Percentiles rank a stretch among this genome's conserved stretches.
phyloP scores from a whole-genome alignment of 305 asterid species.

The Plantago lanceolata region DNA sequence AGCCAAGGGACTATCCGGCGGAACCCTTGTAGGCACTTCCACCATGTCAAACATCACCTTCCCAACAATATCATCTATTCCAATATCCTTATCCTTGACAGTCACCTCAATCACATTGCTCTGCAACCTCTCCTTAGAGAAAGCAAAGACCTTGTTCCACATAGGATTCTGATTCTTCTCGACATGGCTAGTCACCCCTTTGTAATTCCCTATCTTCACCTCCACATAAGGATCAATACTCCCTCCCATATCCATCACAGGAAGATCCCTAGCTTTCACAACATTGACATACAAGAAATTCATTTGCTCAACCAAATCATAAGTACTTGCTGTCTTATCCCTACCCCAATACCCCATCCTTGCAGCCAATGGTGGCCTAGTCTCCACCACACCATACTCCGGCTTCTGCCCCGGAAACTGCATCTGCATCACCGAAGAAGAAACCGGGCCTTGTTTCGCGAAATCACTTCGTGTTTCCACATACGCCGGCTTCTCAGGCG shows the following conservation, averaged over 20 bases:
- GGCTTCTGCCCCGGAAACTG: slow-evolving; percentile 55
- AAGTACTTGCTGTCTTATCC: slow-evolving; percentile 83
- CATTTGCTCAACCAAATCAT: slow-evolving; percentile 90
- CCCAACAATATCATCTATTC: slow-evolving; percentile 74
- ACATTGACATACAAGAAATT: slow-evolving; percentile 58
- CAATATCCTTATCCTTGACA: slow-evolving; percentile 71
- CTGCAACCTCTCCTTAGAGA: slow-evolving; percentile 69
- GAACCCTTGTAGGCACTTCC: slow-evolving; percentile 67
- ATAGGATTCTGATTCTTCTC: slow-evolving; percentile 73
- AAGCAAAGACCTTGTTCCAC: slow-evolving; percentile 73
- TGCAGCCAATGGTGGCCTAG: slow-evolving; percentile 86
- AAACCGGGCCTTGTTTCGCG: slow-evolving; percentile 23
- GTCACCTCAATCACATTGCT: slow-evolving; percentile 62
- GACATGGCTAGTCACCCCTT: slow-evolving; percentile 62
- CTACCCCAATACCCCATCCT: slow-evolving; percentile 90
- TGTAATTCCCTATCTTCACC: slow-evolving; percentile 83
- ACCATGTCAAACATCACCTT: slow-evolving; percentile 52
- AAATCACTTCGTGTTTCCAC: slow-evolving; percentile 43
- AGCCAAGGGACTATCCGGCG: slow-evolving; percentile 91
- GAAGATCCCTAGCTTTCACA: slow-evolving; percentile 83
- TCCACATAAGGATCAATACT: slow-evolving; percentile 92
- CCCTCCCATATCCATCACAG: slow-evolving; percentile 66
- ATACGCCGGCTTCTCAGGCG: slow-evolving; percentile 35
- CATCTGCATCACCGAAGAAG: slow-evolving; percentile 51
- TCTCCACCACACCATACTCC: slow-evolving; percentile 74